A percentile compares a stretch with the other conserved stretches of the same genome.
phyloP scores from a whole-genome alignment of 1,284 basidiomycete genomes.

The Apiotrichum veenhuisii region DNA sequence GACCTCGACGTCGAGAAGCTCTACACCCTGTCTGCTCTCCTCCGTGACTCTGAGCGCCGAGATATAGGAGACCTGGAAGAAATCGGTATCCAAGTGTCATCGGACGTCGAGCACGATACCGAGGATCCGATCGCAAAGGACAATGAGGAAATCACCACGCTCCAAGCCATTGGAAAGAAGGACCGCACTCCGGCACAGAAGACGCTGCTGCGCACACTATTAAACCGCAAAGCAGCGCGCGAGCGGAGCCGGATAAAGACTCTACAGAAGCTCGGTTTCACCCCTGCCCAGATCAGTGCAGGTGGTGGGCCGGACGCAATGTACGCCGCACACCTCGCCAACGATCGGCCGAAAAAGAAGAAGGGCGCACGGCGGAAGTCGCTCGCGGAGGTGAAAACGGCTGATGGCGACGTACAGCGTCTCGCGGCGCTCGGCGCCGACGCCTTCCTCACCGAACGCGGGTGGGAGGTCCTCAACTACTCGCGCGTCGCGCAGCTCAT shows the following conservation, averaged over 20 bases:
- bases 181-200: constrained; percentile 22
- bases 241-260: constrained; percentile 24
- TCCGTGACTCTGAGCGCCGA: not conserved
- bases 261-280: constrained; percentile 27
- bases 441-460: constrained; percentile 1
- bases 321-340: not conserved
- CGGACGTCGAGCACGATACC: not conserved
- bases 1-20: not conserved
- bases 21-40: not conserved
- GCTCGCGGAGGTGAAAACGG: not conserved
- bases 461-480: constrained; percentile 29
- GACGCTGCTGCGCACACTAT: constrained; percentile 15
- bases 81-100: too few relatives aligned
- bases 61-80: not conserved
- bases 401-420: not conserved
- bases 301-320: constrained; percentile 32
- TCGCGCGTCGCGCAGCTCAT: constrained; percentile 7
- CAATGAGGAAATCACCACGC: constrained; percentile 16
- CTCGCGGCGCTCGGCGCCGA: not conserved
- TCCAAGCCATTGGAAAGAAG: constrained; percentile 22
- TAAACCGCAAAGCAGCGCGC: constrained; percentile 22
- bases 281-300: constrained; percentile 20
- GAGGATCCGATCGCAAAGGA: constrained; percentile 18
- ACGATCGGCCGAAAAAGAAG: not conserved
- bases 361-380: not conserved